Evolutionary conservation across 2,329 filamentous ascomycete species (phyloP), one percentile per base, ranked within the genome.

Genomic region (Talaromyces marneffei): DNA sequence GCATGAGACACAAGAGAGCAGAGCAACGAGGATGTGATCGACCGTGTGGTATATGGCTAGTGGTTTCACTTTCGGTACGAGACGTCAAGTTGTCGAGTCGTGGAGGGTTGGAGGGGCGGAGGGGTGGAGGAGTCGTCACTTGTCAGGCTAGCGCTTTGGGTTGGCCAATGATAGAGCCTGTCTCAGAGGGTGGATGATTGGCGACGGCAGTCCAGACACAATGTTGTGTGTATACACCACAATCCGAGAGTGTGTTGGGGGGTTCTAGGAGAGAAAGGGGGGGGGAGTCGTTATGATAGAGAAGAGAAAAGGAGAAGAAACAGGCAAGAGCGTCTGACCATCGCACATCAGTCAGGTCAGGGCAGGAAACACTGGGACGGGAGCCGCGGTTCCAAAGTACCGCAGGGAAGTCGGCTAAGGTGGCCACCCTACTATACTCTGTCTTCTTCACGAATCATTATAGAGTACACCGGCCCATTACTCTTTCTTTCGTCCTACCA

Each of bases 21-120:
- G 16, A 54, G 27, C n/a, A 18, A 31, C 37, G 31, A 10, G 29
- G 18, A 33, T 20, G 46, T 39, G 52, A 39, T 54, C 52, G 29
- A 37, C 52, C 31, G 52, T n/a, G 52, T 40, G 35, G 33, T 55
- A 33, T 35, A 40, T 39, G n/a, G 52, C 52, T 55, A 55, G 52
- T 55, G 35, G 52, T 55, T 37, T 40, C 35, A 27, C 31, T 31
- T 33, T 53, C 27, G 29, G n/a, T 33, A 31, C 46, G 20, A 50
- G 27, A 27, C 27, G 31, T 40, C 33, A 39, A 40, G 31, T 55
- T 29, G 52, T 25, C 35, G 33, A 40, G 52, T 55, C 33, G 52
- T 55, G 23, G 54, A 44, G 37, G 54, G 63, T 60, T 64, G 60
- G 62, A 66, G 62, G 62, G 48, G 48, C 50, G 53, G 56, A 63